Evolutionary conservation across 2,329 filamentous ascomycete species (phyloP), one percentile per base, ranked within the genome.

Genomic region (Sarocladium strictum): DNA sequence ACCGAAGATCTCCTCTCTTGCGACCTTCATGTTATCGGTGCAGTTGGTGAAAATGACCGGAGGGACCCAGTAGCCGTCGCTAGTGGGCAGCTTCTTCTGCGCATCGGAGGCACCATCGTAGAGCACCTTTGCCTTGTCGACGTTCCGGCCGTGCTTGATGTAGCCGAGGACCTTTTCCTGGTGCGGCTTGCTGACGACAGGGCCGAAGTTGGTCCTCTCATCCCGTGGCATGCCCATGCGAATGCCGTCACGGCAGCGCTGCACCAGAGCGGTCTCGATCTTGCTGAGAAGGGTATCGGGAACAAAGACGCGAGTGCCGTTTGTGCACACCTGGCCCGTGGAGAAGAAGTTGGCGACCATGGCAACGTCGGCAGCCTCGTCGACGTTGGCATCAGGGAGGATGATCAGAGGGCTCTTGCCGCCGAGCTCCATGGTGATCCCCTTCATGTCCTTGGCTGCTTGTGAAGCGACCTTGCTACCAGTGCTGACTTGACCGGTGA

Each of bases 331-430:
- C 70, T 96, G 91, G 27, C 91, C 91, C 0, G 88, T 89, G 60
- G 87, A 91, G 77, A 89, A 96, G 74, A 96, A 96, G 70, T 96
- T 96, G 62, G 90, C 91, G 77, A 95, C 90, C 87, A 96, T 92
- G 59, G 90, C 90, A 27, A 89, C 87, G 64, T 96, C 86, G 32
- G 90, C 91, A n/a, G 91, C 91, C 63, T 83, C 82, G 45, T 89
- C 85, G 19, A 93, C 69, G 53, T 90, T 83, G 15, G 87, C 88
- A 64, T 95, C 90, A 1, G 89, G 88, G 1, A 96, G 81, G 47
- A 96, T 78, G 52, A 96, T 76, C 40, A 90, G 76, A 0, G 90
- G 89, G 57, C 86, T 90, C 73, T 96, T 96, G 51, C 91, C 91
- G 54, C 91, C 91, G 0, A 96, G 79, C 72, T 96, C 91, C 87